Evolutionary conservation across 208 protist genomes (phyloP), one percentile per base, ranked within the genome.

Genomic region (Tetramitus jugosus): DNA sequence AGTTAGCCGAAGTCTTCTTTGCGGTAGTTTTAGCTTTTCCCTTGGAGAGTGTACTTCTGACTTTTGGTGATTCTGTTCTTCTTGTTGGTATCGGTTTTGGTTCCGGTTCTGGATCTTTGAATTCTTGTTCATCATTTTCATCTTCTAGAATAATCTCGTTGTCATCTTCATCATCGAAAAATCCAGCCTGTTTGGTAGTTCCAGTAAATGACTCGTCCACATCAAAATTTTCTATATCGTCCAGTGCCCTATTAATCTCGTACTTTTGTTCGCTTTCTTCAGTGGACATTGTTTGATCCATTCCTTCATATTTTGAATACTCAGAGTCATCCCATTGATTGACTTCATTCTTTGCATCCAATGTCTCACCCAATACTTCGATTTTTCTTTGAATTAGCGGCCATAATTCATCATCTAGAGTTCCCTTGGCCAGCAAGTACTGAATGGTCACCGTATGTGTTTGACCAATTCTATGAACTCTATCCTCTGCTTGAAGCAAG

Each of bases 401-500:
- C 69, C 69, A 76, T 13, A 76, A 31, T 20, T 43, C 20, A 33
- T 56, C 33, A 42, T 76, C 69, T 43, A 76, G 37, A 43, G 69
- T 76, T 26, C 29, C 69, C 33, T 76, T 60, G 26, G 31, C 69
- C 23, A 76, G 29, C 26, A 76, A 61, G 31, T 97, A 97, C 72
- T 94, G 89, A 79, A 98, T 94, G 64, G 84, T 81, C 71, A 93
- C 94, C 17, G 86, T 64, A 49, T 92, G 87, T 13, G 79, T 42
- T 81, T 97, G 94, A 46, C 96, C 96, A 43, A 98, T 96, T 76
- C 96, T 90, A 81, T 98, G 96, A 1, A 96, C 92, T 33, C 96
- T 84, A 82, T 98, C 95, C 76, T 98, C 96, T 71, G 94, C 96
- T 85, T 98, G 96, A 17, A 94, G 80, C 35, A 98, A 88, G 20